Conservation (phyloP, 768 basidiomycete species). For the Sarcomyxa edulis region DNA sequence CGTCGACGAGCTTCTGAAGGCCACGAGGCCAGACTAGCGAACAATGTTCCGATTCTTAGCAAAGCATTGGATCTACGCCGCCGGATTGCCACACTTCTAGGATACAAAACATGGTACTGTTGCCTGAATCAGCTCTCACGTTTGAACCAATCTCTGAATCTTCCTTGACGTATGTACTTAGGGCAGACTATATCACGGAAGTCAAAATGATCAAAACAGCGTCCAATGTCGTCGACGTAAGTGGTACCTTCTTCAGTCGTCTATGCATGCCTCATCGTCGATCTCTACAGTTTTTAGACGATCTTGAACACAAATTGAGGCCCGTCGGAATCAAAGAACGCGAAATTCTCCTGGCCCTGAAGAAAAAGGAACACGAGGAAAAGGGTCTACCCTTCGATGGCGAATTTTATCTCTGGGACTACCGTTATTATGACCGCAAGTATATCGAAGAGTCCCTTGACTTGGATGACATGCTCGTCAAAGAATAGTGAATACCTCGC, state of each 20-base stretch:
- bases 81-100: slow-evolving; percentile 59
- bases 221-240: slow-evolving; percentile 51
- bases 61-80: slow-evolving; percentile 69
- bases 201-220: slow-evolving; percentile 81
- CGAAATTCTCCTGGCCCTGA: slow-evolving; percentile 62
- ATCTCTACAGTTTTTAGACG: slow-evolving; percentile 60
- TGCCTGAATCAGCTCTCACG: background rate
- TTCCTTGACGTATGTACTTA: slow-evolving; percentile 9
- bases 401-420: slow-evolving; percentile 82
- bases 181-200: slow-evolving; percentile 81
- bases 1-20: slow-evolving; percentile 62
- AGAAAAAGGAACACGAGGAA: slow-evolving; percentile 66
- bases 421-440: slow-evolving; percentile 66
- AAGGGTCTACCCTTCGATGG: slow-evolving; percentile 60
- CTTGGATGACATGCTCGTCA: slow-evolving; percentile 74
- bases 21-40: slow-evolving; percentile 59
- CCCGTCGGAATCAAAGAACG: slow-evolving; percentile 70
- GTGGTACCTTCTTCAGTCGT: slow-evolving; percentile 8
- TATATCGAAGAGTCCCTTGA: slow-evolving; percentile 62
- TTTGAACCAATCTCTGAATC: too few species aligned
- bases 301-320: slow-evolving; percentile 67
- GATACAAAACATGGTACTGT: slow-evolving; percentile 70
- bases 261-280: background rate
- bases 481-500: too few species aligned
- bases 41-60: slow-evolving; percentile 68